These are phyloP conservation scores for Yamadazyma dendronema DNA, from an alignment of 1,139 yeast genomes.

Conservation along the genomic window DNA sequence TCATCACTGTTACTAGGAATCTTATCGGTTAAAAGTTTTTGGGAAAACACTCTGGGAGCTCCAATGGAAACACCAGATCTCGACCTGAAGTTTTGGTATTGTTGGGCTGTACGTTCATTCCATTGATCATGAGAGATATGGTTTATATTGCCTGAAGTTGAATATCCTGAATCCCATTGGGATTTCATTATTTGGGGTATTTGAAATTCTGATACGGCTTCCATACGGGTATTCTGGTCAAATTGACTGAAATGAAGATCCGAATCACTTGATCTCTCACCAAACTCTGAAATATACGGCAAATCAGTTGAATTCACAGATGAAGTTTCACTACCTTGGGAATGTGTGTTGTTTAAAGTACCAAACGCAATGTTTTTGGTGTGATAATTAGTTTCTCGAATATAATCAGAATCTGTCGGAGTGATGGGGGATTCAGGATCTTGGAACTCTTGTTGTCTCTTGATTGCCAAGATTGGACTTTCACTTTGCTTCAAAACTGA, in stretches of 20 bases:
- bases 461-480: slow-evolving; percentile 30
- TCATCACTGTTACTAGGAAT: neutral
- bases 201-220: slow-evolving; percentile 29
- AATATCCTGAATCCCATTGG: slow-evolving; percentile 10
- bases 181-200: slow-evolving; percentile 25
- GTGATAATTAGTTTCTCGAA: slow-evolving; percentile 6
- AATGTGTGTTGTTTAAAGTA: neutral
- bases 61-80: slow-evolving; percentile 19
- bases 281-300: slow-evolving; percentile 27
- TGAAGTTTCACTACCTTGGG: neutral
- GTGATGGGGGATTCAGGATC: slow-evolving; percentile 1
- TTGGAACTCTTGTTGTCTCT: slow-evolving; percentile 21
- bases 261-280: slow-evolving; percentile 17
- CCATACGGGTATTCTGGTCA: slow-evolving; percentile 11
- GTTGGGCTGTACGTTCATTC: slow-evolving; percentile 22
- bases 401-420: slow-evolving; percentile 4
- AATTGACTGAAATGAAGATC: neutral
- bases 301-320: slow-evolving; percentile 13
- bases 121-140: slow-evolving; percentile 33
- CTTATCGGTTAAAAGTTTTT: slow-evolving; percentile 8
- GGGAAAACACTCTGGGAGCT: slow-evolving; percentile 15
- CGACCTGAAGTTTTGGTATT: slow-evolving; percentile 24
- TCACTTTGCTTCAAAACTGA: slow-evolving; percentile 35
- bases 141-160: slow-evolving; percentile 13
- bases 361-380: slow-evolving; percentile 2